Base-by-base conservation (phyloP, 768 basidiomycete genomes). In the Kwoniella dendrophila region DNA sequence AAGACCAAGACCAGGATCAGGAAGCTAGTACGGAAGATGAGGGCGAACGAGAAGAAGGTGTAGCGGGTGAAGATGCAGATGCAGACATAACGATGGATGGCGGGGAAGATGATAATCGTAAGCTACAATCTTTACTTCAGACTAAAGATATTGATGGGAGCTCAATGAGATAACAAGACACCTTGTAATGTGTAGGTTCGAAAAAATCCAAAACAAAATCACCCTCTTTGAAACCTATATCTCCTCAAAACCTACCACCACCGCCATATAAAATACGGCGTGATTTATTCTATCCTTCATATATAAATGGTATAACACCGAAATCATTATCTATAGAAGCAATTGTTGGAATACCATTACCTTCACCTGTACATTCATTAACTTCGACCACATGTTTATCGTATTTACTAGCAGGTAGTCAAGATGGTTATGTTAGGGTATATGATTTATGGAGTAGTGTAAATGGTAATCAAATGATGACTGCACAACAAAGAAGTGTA, bases 341-440 rank as follows among this genome's bases (percentile, higher is more conserved):
- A 18, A 86, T 95, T 63, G 91, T 89, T 64, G 92, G 92, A 20
- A 85, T 97, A 58, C 90, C 94, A 1, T 90, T 94, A 66, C 92
- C 92, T 3, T 86, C 85, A 3, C 87, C 92, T 3, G 92, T 90
- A 0, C 90, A 96, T 78, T 84, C 89, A n/a, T 85, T 97, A 12
- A 89, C 92, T 10, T 83, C 89, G 3, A 92, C 92, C 0, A 79
- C 85, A 27, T 95, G 93, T 79, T 86, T 94, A 85, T 86, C 89
- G 20, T 90, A 93, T 75, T 82, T 96, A 22, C 78, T 95, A 32
- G 94, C 94, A 14, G 93, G 93, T 34, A 90, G 90, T 12, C 89
- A 95, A 68, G 93, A 97, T 75, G 94, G 93, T 8, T 93, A 91
- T 68, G 88, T 97, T 44, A 86, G 93, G 36, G 85, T 90, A 81